Percentiles rank a stretch among this genome's conserved stretches.
These are phyloP conservation scores for Xanthoceras sorbifolium DNA, from an alignment of 345 rosid genomes.

Conservation along the genomic window DNA sequence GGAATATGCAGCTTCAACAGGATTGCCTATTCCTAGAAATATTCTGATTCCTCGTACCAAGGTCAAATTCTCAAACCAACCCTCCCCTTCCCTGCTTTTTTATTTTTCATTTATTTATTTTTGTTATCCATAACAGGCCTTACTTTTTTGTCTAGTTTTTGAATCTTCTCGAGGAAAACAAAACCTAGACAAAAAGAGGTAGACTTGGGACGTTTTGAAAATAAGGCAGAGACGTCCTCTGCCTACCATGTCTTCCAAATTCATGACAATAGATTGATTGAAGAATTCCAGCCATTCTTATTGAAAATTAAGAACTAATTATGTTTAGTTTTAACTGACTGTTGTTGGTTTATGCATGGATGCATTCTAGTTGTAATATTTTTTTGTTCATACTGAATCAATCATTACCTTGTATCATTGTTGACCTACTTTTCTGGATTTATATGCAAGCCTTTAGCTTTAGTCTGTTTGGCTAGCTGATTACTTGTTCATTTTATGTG, in stretches of 20 bases:
- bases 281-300: neutral
- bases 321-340: neutral
- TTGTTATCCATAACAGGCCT: neutral
- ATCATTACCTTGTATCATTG: neutral
- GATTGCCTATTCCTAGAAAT: conserved; percentile 85
- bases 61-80: conserved; percentile 40
- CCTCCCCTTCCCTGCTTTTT: neutral
- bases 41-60: conserved; percentile 97
- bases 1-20: conserved; percentile 81
- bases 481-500: neutral
- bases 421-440: neutral
- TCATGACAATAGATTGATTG: neutral
- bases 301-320: neutral
- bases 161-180: neutral
- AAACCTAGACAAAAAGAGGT: neutral
- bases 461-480: neutral
- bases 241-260: neutral
- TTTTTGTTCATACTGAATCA: neutral
- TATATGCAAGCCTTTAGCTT: neutral
- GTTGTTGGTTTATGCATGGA: neutral
- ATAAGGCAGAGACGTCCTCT: neutral
- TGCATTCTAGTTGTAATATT: neutral
- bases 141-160: neutral
- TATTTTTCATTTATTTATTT: neutral
- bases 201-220: neutral